Conservation (phyloP, 208 protist species). For the Chromosphaera perkinsii region DNA sequence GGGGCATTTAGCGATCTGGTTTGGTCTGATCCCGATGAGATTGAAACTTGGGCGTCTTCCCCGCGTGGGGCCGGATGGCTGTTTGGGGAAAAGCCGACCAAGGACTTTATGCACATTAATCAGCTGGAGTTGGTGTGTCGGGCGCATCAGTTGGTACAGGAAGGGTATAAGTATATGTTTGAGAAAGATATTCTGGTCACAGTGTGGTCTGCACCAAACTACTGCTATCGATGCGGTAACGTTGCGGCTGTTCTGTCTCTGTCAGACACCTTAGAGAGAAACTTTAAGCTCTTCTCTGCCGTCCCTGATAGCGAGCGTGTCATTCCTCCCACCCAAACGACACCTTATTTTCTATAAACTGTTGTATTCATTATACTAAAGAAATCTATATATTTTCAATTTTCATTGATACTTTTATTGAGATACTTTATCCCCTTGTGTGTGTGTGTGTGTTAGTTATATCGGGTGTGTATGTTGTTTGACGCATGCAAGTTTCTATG, state of each 20-base stretch:
- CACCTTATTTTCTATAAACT: slow-evolving; percentile 66
- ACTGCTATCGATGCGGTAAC: slow-evolving; percentile 80
- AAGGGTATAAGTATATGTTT: slow-evolving; percentile 84
- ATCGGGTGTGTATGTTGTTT: too few species aligned
- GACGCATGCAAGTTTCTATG: too few species aligned
- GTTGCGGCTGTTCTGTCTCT: slow-evolving; percentile 71
- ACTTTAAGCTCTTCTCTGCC: slow-evolving; percentile 64
- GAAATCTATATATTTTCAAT: not conserved
- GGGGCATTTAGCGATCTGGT: slow-evolving; percentile 76
- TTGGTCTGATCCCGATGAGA: slow-evolving; percentile 83
- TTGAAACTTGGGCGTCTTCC: slow-evolving; percentile 72
- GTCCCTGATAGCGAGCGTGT: slow-evolving; percentile 46
- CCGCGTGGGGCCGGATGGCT: slow-evolving; percentile 80
- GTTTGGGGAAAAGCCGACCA: slow-evolving; percentile 68
- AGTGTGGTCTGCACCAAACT: slow-evolving; percentile 84
- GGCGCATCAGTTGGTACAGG: slow-evolving; percentile 80
- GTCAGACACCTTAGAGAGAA: slow-evolving; percentile 54
- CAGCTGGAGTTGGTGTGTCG: slow-evolving; percentile 70
- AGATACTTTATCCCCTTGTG: too few species aligned
- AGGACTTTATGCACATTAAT: slow-evolving; percentile 70
- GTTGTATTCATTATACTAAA: too few species aligned
- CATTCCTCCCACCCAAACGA: slow-evolving; percentile 41
- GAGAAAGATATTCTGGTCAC: slow-evolving; percentile 62
- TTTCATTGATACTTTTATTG: too few species aligned
- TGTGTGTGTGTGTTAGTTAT: too few species aligned